Evolutionary conservation across 2,329 filamentous ascomycete genomes (phyloP).

Genomic region (Golovinomyces cichoracearum): DNA sequence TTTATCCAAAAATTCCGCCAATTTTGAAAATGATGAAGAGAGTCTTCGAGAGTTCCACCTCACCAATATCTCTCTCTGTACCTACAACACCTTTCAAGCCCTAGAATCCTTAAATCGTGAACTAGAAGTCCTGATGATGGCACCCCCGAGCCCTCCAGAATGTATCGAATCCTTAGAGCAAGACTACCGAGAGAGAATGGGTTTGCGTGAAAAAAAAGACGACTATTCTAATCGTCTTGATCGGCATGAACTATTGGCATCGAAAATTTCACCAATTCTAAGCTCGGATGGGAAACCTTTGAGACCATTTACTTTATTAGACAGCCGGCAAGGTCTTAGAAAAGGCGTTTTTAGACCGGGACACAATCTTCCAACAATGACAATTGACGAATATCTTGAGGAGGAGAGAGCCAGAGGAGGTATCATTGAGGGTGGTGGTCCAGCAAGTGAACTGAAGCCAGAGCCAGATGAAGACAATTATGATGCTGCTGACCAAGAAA

Average conservation of each 20-base stretch:
- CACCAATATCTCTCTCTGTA: conserved; percentile 43
- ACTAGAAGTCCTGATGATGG: conserved; percentile 52
- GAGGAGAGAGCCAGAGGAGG: conserved; percentile 66
- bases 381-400: conserved; percentile 87
- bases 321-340: conserved; percentile 47
- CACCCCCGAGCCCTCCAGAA: conserved; percentile 28
- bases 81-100: conserved; percentile 59
- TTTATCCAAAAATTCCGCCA: conserved; percentile 29
- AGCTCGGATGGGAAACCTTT: conserved; percentile 59
- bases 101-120: conserved; percentile 76
- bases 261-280: conserved; percentile 43
- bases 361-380: conserved; percentile 91
- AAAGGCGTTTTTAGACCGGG: conserved; percentile 68
- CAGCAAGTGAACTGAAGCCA: conserved; percentile 38
- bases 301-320: conserved; percentile 69
- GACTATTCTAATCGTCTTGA: conserved; percentile 48
- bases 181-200: conserved; percentile 22
- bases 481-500: conserved; percentile 69
- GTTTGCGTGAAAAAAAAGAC: conserved; percentile 18
- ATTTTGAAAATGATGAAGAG: conserved; percentile 55
- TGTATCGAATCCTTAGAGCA: conserved; percentile 20
- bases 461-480: conserved; percentile 74
- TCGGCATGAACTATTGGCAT: conserved; percentile 24
- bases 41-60: conserved; percentile 56
- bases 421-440: conserved; percentile 75